Conservation (phyloP, 257 asterid species). For the Phtheirospermum japonicum region DNA sequence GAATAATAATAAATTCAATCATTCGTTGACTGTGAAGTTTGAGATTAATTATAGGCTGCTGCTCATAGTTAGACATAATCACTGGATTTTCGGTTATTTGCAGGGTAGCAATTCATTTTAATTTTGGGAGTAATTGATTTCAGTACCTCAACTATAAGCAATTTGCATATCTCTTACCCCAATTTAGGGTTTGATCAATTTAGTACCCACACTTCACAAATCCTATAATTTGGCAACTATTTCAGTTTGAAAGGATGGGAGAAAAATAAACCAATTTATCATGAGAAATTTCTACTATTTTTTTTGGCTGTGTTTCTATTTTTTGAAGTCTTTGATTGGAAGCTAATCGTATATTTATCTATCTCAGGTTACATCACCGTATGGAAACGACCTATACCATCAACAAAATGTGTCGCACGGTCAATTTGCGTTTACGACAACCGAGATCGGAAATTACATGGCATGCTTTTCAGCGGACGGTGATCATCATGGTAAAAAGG, state of each 20-base stretch:
- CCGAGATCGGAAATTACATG: constrained; percentile 68
- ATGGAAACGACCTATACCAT: constrained; percentile 58
- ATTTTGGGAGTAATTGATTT: too few relatives aligned
- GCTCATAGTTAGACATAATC: background rate
- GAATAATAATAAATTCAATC: too few relatives aligned
- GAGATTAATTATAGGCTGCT: background rate
- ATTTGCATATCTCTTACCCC: too few relatives aligned
- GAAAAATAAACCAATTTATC: background rate
- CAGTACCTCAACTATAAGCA: too few relatives aligned
- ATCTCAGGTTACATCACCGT: constrained; percentile 88
- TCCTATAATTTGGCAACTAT: too few relatives aligned
- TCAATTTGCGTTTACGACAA: constrained; percentile 77
- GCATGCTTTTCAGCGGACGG: constrained; percentile 60
- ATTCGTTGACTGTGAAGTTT: background rate
- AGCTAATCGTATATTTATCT: constrained; percentile 1
- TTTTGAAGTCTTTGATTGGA: background rate
- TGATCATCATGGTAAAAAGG: constrained; percentile 37
- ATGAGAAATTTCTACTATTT: background rate
- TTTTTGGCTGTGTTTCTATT: background rate
- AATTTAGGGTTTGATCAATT: too few relatives aligned
- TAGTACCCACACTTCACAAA: too few relatives aligned
- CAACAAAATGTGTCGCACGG: constrained; percentile 64
- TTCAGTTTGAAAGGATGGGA: too few relatives aligned
- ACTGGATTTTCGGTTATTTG: background rate
- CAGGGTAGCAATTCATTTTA: too few relatives aligned